Conservation (phyloP, 345 rosid species). For the Eucalyptus albens region DNA sequence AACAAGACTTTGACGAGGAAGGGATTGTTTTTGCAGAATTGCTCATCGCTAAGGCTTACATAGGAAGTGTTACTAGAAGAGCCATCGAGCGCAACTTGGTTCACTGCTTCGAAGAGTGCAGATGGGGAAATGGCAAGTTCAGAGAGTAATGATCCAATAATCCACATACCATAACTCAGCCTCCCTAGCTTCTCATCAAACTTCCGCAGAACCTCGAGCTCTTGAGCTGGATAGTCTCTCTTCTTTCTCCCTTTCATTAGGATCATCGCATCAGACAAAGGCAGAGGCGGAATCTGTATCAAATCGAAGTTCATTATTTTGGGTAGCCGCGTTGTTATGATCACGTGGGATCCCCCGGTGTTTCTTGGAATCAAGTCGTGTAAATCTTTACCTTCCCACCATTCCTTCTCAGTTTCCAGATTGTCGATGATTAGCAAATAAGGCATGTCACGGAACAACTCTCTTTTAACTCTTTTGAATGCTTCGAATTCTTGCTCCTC, state of each 20-base stretch:
- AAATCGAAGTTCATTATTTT: slow-evolving; percentile 72
- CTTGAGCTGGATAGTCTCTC: slow-evolving; percentile 48
- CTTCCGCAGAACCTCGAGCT: slow-evolving; percentile 46
- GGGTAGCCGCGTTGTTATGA: slow-evolving; percentile 67
- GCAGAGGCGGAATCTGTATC: slow-evolving; percentile 42
- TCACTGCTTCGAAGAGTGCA: slow-evolving; percentile 62
- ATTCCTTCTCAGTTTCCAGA: slow-evolving; percentile 80
- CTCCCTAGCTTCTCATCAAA: slow-evolving; percentile 70
- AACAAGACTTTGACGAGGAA: slow-evolving; percentile 49
- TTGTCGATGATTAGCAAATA: slow-evolving; percentile 79
- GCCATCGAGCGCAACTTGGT: slow-evolving; percentile 46
- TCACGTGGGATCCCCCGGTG: slow-evolving; percentile 76
- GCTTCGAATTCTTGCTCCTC: slow-evolving; percentile 88
- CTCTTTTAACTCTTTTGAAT: slow-evolving; percentile 73
- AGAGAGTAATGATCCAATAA: slow-evolving; percentile 66
- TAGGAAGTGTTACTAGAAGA: slow-evolving; percentile 15
- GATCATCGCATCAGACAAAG: slow-evolving; percentile 59
- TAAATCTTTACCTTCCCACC: slow-evolving; percentile 97
- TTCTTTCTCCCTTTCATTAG: slow-evolving; percentile 57
- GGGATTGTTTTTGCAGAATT: slow-evolving; percentile 57
- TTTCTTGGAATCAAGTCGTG: slow-evolving; percentile 80
- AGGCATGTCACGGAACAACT: slow-evolving; percentile 79
- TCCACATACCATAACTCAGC: slow-evolving; percentile 64
- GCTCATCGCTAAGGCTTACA: slow-evolving; percentile 37
- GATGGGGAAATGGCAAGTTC: slow-evolving; percentile 67